These are phyloP conservation scores for Leccinum fuscescens DNA, from an alignment of 1,284 basidiomycete genomes.

Conservation along the genomic window DNA sequence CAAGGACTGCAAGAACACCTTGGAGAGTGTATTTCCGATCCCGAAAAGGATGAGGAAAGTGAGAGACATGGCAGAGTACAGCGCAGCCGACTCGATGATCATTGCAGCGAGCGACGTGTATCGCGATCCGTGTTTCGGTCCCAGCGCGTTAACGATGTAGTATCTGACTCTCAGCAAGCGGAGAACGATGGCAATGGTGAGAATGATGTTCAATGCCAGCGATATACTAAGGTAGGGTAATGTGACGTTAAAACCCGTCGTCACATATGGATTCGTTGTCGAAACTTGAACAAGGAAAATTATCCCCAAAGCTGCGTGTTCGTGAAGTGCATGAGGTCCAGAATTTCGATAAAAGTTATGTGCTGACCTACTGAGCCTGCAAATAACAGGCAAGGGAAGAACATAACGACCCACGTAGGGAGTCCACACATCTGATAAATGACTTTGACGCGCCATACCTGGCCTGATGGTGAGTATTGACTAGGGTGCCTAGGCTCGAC, in stretches of 20 bases:
- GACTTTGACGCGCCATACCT: slow-evolving; percentile 35
- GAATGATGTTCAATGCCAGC: slow-evolving; percentile 22
- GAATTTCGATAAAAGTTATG: not conserved
- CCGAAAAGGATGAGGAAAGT: slow-evolving; percentile 21
- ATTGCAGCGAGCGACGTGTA: slow-evolving; percentile 27
- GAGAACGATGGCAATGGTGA: slow-evolving; percentile 25
- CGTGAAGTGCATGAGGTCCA: not conserved
- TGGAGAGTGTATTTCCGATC: slow-evolving; percentile 13
- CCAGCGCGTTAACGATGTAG: slow-evolving; percentile 7
- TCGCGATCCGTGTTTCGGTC: slow-evolving; percentile 12
- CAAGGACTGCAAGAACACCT: slow-evolving; percentile 15
- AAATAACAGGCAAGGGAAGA: slow-evolving; percentile 22
- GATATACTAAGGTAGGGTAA: slow-evolving; percentile 23
- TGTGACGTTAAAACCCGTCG: slow-evolving; percentile 17
- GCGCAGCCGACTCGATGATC: slow-evolving; percentile 21
- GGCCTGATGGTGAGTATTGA: not conserved
- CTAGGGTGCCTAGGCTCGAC: too few species aligned
- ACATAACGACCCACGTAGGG: slow-evolving; percentile 18
- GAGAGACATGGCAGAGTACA: slow-evolving; percentile 22
- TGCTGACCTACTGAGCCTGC: slow-evolving; percentile 17
- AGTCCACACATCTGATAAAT: slow-evolving; percentile 15
- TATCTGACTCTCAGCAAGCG: slow-evolving; percentile 18
- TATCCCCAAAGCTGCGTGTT: slow-evolving; percentile 10
- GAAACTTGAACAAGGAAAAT: slow-evolving; percentile 14
- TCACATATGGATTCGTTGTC: slow-evolving; percentile 18